Conservation (phyloP, 352 stramenopile species). For the Globisporangium middletonii region DNA sequence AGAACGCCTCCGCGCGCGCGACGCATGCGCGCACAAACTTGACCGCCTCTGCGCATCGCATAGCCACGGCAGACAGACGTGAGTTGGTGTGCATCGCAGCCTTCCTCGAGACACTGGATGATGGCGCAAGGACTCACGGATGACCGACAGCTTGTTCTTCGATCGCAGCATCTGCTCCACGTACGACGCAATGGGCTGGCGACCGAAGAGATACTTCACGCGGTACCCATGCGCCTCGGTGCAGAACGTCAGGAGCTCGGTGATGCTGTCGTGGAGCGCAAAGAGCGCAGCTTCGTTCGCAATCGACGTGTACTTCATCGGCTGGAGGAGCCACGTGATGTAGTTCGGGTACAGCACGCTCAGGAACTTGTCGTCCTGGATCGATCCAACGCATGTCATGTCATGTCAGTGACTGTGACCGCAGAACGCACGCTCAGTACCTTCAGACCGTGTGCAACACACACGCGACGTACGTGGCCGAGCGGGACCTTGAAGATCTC, state of each 20-base stretch:
- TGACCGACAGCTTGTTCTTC: constrained; percentile 82
- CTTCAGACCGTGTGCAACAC: background rate
- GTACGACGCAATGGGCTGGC: constrained; percentile 69
- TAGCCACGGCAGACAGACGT: background rate
- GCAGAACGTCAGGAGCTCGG: constrained; percentile 84
- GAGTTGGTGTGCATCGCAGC: background rate
- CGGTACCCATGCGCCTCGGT: constrained; percentile 80
- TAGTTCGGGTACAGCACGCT: constrained; percentile 85
- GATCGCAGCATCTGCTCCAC: constrained; percentile 68
- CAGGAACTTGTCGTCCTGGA: constrained; percentile 82
- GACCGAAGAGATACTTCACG: constrained; percentile 83
- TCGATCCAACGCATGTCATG: background rate
- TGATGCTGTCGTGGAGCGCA: constrained; percentile 73
- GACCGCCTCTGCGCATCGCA: constrained; percentile 41
- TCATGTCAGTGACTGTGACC: background rate
- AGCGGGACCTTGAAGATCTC: constrained; percentile 73
- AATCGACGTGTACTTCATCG: constrained; percentile 55
- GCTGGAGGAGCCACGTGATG: constrained; percentile 81
- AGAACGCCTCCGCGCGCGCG: constrained; percentile 72
- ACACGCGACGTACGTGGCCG: constrained; percentile 35
- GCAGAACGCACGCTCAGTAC: background rate
- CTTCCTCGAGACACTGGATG: background rate
- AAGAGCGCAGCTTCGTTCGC: constrained; percentile 52
- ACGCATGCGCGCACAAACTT: constrained; percentile 76
- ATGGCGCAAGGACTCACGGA: constrained; percentile 38